A percentile compares a stretch with the other conserved stretches of the same genome.
These are phyloP conservation scores for Amanita muscaria DNA, from an alignment of 768 basidiomycete species.

Conservation along the genomic window DNA sequence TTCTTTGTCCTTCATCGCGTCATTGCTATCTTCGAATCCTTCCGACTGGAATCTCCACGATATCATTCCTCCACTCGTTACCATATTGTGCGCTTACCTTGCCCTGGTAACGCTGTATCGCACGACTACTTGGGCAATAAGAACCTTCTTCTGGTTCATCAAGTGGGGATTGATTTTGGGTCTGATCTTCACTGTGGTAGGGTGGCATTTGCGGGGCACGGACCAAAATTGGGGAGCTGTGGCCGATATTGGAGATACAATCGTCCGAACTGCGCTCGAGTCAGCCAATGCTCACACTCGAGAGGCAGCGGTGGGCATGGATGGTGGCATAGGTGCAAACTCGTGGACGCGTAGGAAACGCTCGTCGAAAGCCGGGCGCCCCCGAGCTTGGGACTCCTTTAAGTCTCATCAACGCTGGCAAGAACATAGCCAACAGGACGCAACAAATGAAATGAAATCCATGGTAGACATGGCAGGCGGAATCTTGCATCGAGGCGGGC, in stretches of 20 bases:
- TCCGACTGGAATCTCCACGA: conserved; percentile 59
- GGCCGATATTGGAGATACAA: conserved; percentile 3
- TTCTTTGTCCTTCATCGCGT: conserved; percentile 31
- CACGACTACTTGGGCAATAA: conserved; percentile 67
- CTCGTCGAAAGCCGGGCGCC: conserved; percentile 5
- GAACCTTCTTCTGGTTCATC: conserved; percentile 56
- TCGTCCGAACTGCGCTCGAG: conserved; percentile 9
- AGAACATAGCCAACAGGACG: conserved; percentile 15
- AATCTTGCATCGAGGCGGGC: conserved; percentile 16
- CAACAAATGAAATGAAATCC: conserved; percentile 31
- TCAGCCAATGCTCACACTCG: conserved; percentile 28
- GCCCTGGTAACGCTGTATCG: conserved; percentile 72
- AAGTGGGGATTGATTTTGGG: conserved; percentile 69
- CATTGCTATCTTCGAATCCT: conserved; percentile 43
- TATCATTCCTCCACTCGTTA: conserved; percentile 66
- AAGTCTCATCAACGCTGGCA: conserved; percentile 52
- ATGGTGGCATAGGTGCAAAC: too few species aligned
- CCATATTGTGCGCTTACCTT: conserved; percentile 63
- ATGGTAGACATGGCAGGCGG: conserved; percentile 26
- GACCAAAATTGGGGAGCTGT: conserved; percentile 12
- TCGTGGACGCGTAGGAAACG: conserved; percentile 13
- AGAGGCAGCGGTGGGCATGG: conserved; percentile 19
- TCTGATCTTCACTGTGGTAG: conserved; percentile 40
- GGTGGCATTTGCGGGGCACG: conserved; percentile 41
- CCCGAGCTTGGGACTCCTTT: conserved; percentile 55